These are phyloP conservation scores for Starmerella kuoi DNA, from an alignment of 805 yeast species.

Conservation along the genomic window DNA sequence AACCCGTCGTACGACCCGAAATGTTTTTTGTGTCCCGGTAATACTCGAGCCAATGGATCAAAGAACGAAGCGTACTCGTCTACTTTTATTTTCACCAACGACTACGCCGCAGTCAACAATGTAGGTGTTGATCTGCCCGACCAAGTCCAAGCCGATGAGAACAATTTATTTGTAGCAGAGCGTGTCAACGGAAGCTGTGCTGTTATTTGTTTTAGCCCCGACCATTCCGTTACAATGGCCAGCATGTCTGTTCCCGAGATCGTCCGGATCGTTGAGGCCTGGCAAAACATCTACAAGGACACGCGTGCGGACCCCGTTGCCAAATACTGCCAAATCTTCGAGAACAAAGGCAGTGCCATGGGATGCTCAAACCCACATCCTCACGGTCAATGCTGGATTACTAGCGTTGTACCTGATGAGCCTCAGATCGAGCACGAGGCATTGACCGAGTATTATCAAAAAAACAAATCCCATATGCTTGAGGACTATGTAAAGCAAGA, in stretches of 20 bases:
- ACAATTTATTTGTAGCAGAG: conserved; percentile 39
- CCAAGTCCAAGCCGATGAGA: conserved; percentile 24
- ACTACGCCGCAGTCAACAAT: conserved; percentile 53
- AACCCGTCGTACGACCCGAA: conserved; percentile 48
- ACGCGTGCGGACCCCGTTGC: conserved; percentile 35
- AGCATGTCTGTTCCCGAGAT: conserved; percentile 41
- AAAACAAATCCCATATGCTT: conserved; percentile 39
- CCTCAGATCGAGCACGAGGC: conserved; percentile 45
- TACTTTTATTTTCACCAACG: conserved; percentile 55
- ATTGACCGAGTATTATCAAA: conserved; percentile 37
- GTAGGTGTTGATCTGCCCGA: conserved; percentile 9
- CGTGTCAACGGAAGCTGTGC: conserved; percentile 57
- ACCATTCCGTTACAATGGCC: conserved; percentile 56
- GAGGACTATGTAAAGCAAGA: conserved; percentile 53
- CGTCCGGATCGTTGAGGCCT: conserved; percentile 41
- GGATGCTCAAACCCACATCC: conserved; percentile 77
- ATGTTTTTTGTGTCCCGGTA: conserved; percentile 66
- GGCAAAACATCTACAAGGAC: conserved; percentile 43
- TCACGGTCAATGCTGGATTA: conserved; percentile 73
- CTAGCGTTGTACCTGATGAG: conserved; percentile 53
- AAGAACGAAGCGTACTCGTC: conserved; percentile 43
- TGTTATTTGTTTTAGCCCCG: conserved; percentile 62
- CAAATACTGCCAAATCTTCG: conserved; percentile 55
- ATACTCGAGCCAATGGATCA: conserved; percentile 50
- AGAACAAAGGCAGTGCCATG: conserved; percentile 69